These are phyloP conservation scores for Ophiostoma pallidulum DNA, from an alignment of 2,329 filamentous ascomycete genomes.

Conservation along the genomic window DNA sequence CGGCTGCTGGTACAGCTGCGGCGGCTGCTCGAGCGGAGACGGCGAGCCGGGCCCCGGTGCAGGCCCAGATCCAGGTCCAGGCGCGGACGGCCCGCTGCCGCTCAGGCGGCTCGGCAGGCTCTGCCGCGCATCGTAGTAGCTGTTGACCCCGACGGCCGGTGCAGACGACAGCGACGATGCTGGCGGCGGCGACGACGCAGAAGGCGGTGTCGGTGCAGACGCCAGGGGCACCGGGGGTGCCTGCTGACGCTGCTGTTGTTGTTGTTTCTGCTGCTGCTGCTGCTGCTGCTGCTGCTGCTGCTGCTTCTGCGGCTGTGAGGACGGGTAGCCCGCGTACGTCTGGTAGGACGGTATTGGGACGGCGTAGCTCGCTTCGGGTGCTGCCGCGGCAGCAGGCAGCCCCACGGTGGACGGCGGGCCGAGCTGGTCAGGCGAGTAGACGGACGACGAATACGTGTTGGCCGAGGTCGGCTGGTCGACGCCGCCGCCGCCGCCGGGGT, in stretches of 20 bases:
- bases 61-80: background rate
- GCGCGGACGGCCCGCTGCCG: background rate
- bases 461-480: slow-evolving; percentile 22
- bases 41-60: too few species aligned
- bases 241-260: slow-evolving; percentile 20
- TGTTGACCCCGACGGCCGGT: slow-evolving; percentile 27
- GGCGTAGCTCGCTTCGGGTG: too few species aligned
- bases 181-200: slow-evolving; percentile 18
- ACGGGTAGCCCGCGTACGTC: slow-evolving; percentile 29
- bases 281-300: slow-evolving; percentile 21
- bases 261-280: slow-evolving; percentile 22
- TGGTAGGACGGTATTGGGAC: too few species aligned
- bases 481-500: slow-evolving; percentile 30
- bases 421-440: slow-evolving; percentile 40
- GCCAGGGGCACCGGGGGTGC: slow-evolving; percentile 18
- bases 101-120: slow-evolving; percentile 29
- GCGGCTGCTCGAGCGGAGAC: too few species aligned
- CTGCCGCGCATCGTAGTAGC: slow-evolving; percentile 36
- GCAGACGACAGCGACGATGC: slow-evolving; percentile 28
- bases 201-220: background rate
- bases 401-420: slow-evolving; percentile 21
- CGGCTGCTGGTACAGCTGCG: too few species aligned
- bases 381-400: too few species aligned
- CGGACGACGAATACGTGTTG: slow-evolving; percentile 36
- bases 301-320: slow-evolving; percentile 22